phyloP scores from a whole-genome alignment of 345 rosid species.

The Brassica incana region DNA sequence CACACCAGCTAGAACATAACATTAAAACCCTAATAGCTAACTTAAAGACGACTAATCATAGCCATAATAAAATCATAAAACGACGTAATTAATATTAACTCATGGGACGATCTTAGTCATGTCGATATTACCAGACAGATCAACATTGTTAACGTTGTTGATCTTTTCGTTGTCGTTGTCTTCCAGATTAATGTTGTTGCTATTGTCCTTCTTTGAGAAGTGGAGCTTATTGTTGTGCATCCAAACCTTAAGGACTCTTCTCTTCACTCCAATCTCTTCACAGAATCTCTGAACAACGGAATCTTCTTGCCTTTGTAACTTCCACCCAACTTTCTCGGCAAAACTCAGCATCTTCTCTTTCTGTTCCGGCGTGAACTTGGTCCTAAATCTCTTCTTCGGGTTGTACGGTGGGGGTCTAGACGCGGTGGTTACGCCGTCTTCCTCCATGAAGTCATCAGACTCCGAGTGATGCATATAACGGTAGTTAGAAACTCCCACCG shows the following conservation, averaged over 20 bases:
- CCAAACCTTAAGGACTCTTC: constrained; percentile 73
- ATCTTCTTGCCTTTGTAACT: constrained; percentile 91
- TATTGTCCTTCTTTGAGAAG: constrained; percentile 34
- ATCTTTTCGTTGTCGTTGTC: constrained; percentile 27
- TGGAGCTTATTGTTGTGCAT: constrained; percentile 72
- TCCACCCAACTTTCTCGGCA: constrained; percentile 95
- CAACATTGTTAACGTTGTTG: constrained; percentile 32
- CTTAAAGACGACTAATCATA: constrained; percentile 20
- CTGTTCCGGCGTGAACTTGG: constrained; percentile 89
- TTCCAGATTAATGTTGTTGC: constrained; percentile 33
- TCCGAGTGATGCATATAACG: constrained; percentile 42
- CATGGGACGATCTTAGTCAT: constrained; percentile 23
- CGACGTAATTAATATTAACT: constrained; percentile 11
- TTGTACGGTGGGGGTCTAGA: constrained; percentile 37
- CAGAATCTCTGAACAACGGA: constrained; percentile 78
- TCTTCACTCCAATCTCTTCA: constrained; percentile 61
- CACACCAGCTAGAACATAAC: constrained; percentile 8
- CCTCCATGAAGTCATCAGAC: constrained; percentile 64
- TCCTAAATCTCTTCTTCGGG: constrained; percentile 79
- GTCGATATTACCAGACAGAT: constrained; percentile 32
- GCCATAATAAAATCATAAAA: constrained; percentile 19
- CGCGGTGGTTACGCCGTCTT: constrained; percentile 30
- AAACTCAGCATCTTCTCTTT: constrained; percentile 90
- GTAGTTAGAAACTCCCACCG: constrained; percentile 42
- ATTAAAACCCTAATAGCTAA: constrained; percentile 26